Evolutionary conservation across 1,284 basidiomycete species (phyloP), one percentile per base, ranked within the genome.

Genomic region (Ceratobasidium sp.): DNA sequence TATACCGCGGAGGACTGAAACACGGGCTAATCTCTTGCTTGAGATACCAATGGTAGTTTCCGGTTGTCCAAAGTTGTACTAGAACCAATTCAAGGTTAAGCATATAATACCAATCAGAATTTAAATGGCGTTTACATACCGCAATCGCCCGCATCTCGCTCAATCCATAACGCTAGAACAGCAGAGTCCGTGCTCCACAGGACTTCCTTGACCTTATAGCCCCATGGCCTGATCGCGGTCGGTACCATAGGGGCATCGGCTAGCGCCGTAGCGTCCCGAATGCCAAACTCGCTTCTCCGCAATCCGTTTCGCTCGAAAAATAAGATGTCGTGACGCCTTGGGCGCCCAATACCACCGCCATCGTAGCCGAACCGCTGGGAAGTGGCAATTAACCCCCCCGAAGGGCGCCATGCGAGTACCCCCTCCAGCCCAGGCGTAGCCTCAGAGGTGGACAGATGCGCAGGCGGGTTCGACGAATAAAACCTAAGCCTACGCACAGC

Each of bases 11-110:
- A 14, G 56, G 56, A n/a, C 34, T 77, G 2, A 80, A 69, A 0
- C 86, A 84, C 0, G 91, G 88, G 16, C 82, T 79, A 61, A 97
- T 84, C 80, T 96, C 94, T 80, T 96, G 93, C 82, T 98, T 98
- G 74, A 98, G 86, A 82, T 97, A 94, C 93, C 96, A 98, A 81
- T 98, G 93, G 82, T 98, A 99, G 81, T 99, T 99, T 62, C 93
- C 91, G 29, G 88, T 95, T 0, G 95, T 93, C 95, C 96, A 99
- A 1, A 99, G 84, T 83, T 99, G 98, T 24, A 99, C 94, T 91
- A 77, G 13, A 46, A 62, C 14, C 8, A 31, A 53, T 16, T 58
- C 7, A 61, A 19, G 43, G 14, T 43, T 27, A 6, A 48, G 54
- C 14, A n/a, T n/a, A 13, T 24, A 31, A 13, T 24, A 31, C 49